phyloP scores from a whole-genome alignment of 805 yeast species.

The Monosporozyma solicola region DNA sequence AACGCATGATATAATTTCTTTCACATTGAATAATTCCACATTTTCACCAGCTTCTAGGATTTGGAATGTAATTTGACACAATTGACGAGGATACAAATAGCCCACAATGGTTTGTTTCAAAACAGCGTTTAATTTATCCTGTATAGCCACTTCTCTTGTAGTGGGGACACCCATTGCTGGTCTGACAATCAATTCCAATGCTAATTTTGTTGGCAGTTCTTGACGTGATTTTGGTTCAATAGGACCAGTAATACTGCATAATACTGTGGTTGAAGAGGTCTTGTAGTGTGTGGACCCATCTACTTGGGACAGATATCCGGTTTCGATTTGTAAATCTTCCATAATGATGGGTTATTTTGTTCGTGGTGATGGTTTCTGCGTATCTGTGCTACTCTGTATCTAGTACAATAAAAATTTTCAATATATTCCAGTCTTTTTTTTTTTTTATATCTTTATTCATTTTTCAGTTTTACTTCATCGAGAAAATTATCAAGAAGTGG shows the following conservation, averaged over 20 bases:
- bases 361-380: background rate
- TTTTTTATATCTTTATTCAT: background rate
- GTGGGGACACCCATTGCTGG: constrained; percentile 71
- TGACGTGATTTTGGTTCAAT: constrained; percentile 75
- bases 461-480: background rate
- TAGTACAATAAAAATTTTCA: background rate
- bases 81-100: constrained; percentile 67
- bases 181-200: constrained; percentile 67
- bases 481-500: background rate
- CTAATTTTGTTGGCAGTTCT: constrained; percentile 71
- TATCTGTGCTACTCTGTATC: background rate
- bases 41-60: constrained; percentile 39
- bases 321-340: constrained; percentile 5
- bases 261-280: constrained; percentile 44
- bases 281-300: constrained; percentile 71
- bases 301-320: constrained; percentile 42
- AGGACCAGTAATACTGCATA: constrained; percentile 85
- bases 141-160: constrained; percentile 68
- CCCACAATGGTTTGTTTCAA: constrained; percentile 53
- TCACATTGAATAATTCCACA: constrained; percentile 27
- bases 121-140: constrained; percentile 57
- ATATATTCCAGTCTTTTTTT: background rate
- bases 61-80: constrained; percentile 62
- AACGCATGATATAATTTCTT: constrained; percentile 58
- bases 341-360: background rate